Percentiles rank a stretch among this genome's conserved stretches.
Evolutionary conservation across 306 rosid genomes (phyloP).

Genomic region (Castanea mollissima): DNA sequence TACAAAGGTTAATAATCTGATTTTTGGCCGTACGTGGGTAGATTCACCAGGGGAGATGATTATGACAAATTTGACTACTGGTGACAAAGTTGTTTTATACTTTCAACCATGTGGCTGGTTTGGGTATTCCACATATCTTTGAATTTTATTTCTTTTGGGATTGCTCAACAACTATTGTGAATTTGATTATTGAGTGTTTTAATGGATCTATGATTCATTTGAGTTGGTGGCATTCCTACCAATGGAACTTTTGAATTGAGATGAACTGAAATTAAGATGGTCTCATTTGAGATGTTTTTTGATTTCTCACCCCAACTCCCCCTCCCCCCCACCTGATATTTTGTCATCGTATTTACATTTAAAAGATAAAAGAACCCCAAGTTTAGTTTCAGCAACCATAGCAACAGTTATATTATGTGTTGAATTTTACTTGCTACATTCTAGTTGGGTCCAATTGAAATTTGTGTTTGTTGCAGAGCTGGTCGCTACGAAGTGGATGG

Average conservation of each 20-base stretch:
- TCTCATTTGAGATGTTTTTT: background rate
- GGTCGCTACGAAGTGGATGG: constrained; percentile 99
- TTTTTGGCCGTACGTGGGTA: constrained; percentile 93
- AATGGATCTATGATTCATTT: background rate
- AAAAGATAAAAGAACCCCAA: background rate
- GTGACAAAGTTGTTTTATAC: constrained; percentile 81
- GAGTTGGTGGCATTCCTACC: background rate
- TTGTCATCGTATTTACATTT: background rate
- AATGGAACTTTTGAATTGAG: background rate
- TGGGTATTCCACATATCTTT: constrained; percentile 44
- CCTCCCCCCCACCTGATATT: too few species aligned
- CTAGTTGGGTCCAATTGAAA: constrained; percentile 3
- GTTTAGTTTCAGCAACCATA: background rate
- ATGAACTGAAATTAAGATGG: background rate
- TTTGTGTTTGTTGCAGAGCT: constrained; percentile 45
- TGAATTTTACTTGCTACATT: background rate
- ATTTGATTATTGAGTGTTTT: background rate
- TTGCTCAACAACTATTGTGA: background rate
- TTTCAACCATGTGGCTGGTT: constrained; percentile 99
- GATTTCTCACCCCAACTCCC: background rate
- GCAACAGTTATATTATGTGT: background rate
- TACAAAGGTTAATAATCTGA: constrained; percentile 88
- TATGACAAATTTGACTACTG: constrained; percentile 78
- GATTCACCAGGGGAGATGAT: constrained; percentile 96
- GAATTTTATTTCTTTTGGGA: constrained; percentile 11